phyloP scores from a whole-genome alignment of 495 filamentous ascomycete species.

The Trichoderma erinaceum region DNA sequence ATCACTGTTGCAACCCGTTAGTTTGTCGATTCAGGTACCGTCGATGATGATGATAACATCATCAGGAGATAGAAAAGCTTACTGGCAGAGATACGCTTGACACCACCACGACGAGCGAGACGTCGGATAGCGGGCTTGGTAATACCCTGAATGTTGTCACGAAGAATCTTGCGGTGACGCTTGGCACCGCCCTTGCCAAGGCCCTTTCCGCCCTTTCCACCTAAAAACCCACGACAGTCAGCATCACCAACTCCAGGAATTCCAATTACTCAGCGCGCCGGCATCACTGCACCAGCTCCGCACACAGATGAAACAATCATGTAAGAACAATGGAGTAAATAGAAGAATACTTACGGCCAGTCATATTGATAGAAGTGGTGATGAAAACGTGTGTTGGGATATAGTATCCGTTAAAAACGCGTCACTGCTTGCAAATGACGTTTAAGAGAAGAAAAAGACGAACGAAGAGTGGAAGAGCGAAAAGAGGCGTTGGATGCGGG shows the following conservation, averaged over 20 bases:
- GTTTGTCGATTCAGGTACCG: constrained; percentile 48
- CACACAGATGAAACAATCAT: constrained; percentile 10
- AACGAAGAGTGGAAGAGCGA: constrained; percentile 25
- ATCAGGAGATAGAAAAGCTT: constrained; percentile 21
- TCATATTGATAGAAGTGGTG: constrained; percentile 61
- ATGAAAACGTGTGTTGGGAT: constrained; percentile 19
- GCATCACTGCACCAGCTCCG: constrained; percentile 1
- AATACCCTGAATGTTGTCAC: constrained; percentile 99
- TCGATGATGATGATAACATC: constrained; percentile 35
- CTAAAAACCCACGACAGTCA: constrained; percentile 29
- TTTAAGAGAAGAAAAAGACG: constrained; percentile 18
- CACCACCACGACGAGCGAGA: constrained; percentile 98
- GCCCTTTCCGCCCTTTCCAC: constrained; percentile 81
- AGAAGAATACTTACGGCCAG: constrained; percentile 76
- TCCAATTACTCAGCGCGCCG: constrained; percentile 17
- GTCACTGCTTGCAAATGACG: constrained; percentile 14
- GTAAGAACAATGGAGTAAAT: constrained; percentile 13
- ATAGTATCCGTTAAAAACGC: not conserved
- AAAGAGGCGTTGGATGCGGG: constrained; percentile 19
- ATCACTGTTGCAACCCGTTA: constrained; percentile 70
- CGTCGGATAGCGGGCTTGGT: constrained; percentile 99
- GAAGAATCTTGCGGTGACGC: constrained; percentile 98
- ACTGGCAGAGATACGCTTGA: constrained; percentile 99
- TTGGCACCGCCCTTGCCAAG: constrained; percentile 86
- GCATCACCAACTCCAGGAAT: not conserved